Evolutionary conservation across 164 flowering plant genomes (phyloP).

Genomic region (Magnolia kwangsiensis): DNA sequence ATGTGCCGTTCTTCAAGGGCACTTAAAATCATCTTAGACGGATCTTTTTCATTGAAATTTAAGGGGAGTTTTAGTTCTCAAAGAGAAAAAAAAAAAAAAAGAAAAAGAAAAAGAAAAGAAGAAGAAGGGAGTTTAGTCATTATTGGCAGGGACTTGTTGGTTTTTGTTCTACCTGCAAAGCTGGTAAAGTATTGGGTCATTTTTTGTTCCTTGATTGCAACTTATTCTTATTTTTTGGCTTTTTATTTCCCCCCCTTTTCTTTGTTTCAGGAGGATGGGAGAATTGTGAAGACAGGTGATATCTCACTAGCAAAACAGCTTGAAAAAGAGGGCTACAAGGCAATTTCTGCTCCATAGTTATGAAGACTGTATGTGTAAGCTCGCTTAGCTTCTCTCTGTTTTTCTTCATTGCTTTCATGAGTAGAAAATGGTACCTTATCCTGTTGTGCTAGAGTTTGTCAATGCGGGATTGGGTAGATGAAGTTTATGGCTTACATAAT

Average conservation of each 20-base stretch:
- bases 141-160: background rate
- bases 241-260: background rate
- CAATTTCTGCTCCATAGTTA: constrained; percentile 40
- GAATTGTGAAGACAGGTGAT: constrained; percentile 83
- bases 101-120: no score
- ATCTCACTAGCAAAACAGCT: constrained; percentile 62
- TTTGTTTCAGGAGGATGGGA: constrained; percentile 68
- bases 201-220: background rate
- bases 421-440: no score
- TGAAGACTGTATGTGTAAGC: background rate
- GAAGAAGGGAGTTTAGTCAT: background rate
- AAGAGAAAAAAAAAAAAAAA: no score
- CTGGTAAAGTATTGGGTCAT: background rate
- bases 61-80: background rate
- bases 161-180: background rate
- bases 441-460: no score
- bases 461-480: no score
- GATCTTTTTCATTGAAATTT: background rate
- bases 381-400: no score
- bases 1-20: background rate
- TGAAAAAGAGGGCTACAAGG: constrained; percentile 84
- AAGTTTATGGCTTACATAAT: no score
- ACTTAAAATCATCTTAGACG: background rate
- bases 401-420: no score
- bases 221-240: background rate